phyloP scores from a whole-genome alignment of 116 monocot genomes.

The Trichopus zeylanicus region DNA sequence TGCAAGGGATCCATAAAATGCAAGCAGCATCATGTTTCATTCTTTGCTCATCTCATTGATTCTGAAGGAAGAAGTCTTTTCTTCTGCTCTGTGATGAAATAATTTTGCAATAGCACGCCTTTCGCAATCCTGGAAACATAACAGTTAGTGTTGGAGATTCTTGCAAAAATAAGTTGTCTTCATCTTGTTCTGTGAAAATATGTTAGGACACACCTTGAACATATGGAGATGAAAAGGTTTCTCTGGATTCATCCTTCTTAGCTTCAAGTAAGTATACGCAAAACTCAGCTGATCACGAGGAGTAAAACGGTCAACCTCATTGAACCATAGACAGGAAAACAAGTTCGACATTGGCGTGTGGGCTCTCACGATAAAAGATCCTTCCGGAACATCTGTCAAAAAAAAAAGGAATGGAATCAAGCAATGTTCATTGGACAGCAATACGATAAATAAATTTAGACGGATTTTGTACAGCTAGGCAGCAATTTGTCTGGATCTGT shows the following conservation, averaged over 20 bases:
- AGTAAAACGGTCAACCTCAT: slow-evolving; percentile 86
- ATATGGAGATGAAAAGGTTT: slow-evolving; percentile 68
- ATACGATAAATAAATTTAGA: neutral
- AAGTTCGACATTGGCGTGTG: slow-evolving; percentile 98
- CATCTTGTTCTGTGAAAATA: neutral
- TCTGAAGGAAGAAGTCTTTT: slow-evolving; percentile 25
- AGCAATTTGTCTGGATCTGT: slow-evolving; percentile 65
- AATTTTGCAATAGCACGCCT: slow-evolving; percentile 40
- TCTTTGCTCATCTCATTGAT: slow-evolving; percentile 10
- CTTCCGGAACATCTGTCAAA: slow-evolving; percentile 83
- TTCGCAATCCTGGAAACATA: slow-evolving; percentile 35
- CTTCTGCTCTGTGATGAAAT: slow-evolving; percentile 31
- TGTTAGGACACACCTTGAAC: slow-evolving; percentile 59
- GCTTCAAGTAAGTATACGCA: slow-evolving; percentile 84
- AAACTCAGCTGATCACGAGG: slow-evolving; percentile 97
- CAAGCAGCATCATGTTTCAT: too few relatives aligned
- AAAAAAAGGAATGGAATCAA: neutral
- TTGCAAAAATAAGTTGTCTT: neutral
- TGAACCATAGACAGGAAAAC: slow-evolving; percentile 97
- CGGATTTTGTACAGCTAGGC: slow-evolving; percentile 59
- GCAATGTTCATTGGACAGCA: neutral
- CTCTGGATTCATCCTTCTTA: slow-evolving; percentile 66
- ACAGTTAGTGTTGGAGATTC: neutral
- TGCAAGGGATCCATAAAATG: too few relatives aligned
- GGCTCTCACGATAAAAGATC: slow-evolving; percentile 88